These are phyloP conservation scores for Soucietia sequanensis DNA, from an alignment of 805 yeast species.

Conservation along the genomic window DNA sequence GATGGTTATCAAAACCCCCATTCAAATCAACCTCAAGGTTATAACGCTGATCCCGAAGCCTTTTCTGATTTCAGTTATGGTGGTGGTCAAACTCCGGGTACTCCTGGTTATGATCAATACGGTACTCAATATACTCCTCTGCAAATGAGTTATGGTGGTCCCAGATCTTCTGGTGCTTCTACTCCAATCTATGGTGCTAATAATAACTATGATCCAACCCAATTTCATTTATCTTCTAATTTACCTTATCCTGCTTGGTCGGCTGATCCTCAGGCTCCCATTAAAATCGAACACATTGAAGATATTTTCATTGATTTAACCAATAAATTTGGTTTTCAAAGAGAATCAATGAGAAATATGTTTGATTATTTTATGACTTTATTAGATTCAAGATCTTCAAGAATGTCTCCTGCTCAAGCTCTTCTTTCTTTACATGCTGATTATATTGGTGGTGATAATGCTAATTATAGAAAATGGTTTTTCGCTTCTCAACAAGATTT, in stretches of 20 bases:
- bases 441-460: constrained; percentile 83
- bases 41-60: constrained; percentile 56
- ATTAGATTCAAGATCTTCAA: constrained; percentile 77
- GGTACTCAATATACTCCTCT: constrained; percentile 80
- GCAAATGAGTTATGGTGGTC: constrained; percentile 82
- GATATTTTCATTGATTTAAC: constrained; percentile 82
- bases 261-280: constrained; percentile 87
- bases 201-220: constrained; percentile 56
- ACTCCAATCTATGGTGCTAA: constrained; percentile 86
- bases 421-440: constrained; percentile 80
- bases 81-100: constrained; percentile 45
- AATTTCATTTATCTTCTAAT: constrained; percentile 67
- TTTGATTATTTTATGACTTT: constrained; percentile 85
- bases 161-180: constrained; percentile 88
- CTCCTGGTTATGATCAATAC: constrained; percentile 66
- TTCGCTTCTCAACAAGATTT: constrained; percentile 86
- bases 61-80: constrained; percentile 69
- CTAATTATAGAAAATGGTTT: constrained; percentile 85
- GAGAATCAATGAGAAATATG: constrained; percentile 91
- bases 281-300: constrained; percentile 79
- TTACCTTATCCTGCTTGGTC: constrained; percentile 99
- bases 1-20: constrained; percentile 45
- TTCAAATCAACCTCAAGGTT: constrained; percentile 17
- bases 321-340: constrained; percentile 84
- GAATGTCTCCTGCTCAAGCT: constrained; percentile 91